Evolutionary conservation across 306 rosid genomes (phyloP), one percentile per base, ranked within the genome.

Genomic region (Elaeagnus macrophylla): DNA sequence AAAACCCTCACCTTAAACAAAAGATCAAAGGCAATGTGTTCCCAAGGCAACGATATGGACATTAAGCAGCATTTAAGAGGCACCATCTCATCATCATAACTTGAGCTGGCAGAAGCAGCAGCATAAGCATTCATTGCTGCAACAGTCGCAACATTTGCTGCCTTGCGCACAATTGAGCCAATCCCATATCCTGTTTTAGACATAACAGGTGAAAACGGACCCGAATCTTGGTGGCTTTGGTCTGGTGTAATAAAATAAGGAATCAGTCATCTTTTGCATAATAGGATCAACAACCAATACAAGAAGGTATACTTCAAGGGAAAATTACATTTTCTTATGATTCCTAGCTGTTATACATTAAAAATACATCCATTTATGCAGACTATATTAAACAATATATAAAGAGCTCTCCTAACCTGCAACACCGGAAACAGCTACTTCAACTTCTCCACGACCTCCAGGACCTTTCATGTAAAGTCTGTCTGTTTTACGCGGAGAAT

Each of bases 361-460:
- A 25, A 25, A 25, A 25, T 25, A 2, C 32, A 25, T 25, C 32
- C 32, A 25, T 25, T 25, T 25, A 5, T 25, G 32, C 4, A 25
- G 32, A 25, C 1, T 25, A 25, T 25, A 25, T 25, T n/a, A n/a
- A 25, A 25, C 32, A 25, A 25, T 25, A 5, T 25, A 25, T 25
- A 35, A 37, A 61, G 66, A 61, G 25, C 25, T 42, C 55, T 49
- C 43, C 68, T 62, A 61, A 84, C 96, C 99, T 74, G 66, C 77
- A 66, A 91, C 95, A 63, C 99, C 85, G 45, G 99, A 91, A 76
- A 91, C 99, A 41, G 99, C 99, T 56, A 87, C 96, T 79, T 91
- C 99, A 84, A 91, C 95, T 75, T 91, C 99, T 38, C 99, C 96
- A n/a, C 93, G 81, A 57, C 99, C 99, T 62, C 94, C 99, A 12